These are phyloP conservation scores for Choiromyces venosus DNA, from an alignment of 495 filamentous ascomycete genomes.

Conservation along the genomic window DNA sequence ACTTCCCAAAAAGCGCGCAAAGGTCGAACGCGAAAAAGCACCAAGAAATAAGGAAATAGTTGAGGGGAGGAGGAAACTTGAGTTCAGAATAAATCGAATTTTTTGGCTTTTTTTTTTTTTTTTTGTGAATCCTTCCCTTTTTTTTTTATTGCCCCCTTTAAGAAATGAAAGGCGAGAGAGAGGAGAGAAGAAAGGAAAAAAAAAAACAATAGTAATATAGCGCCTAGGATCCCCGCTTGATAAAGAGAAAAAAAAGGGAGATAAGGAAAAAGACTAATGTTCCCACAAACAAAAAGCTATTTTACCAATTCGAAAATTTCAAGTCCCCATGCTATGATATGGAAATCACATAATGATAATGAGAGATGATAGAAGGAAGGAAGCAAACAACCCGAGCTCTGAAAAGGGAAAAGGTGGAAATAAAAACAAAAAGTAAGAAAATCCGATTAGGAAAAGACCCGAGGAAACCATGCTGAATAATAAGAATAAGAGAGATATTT, in stretches of 20 bases:
- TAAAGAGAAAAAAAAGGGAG: neutral
- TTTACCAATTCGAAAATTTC: neutral
- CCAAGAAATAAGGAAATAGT: neutral
- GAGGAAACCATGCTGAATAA: conserved; percentile 11
- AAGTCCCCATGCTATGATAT: neutral
- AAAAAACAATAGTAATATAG: neutral
- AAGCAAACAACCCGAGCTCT: neutral
- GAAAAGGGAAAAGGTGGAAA: neutral
- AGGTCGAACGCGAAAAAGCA: neutral
- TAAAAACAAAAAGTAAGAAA: neutral
- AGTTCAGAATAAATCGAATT: neutral
- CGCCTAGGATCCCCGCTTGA: neutral
- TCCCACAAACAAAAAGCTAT: neutral
- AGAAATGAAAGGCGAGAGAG: no score
- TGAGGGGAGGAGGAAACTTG: neutral
- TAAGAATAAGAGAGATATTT: conserved; percentile 19
- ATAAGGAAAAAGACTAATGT: neutral
- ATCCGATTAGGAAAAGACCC: conserved; percentile 2
- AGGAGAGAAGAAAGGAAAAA: neutral
- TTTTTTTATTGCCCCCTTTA: no score
- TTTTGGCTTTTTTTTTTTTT: neutral
- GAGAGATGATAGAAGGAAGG: neutral
- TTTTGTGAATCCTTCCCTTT: no score
- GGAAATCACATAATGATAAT: neutral
- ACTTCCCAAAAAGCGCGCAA: neutral